Evolutionary conservation across 106 monocot genomes (phyloP).

Genomic region (Gastrodia elata): DNA sequence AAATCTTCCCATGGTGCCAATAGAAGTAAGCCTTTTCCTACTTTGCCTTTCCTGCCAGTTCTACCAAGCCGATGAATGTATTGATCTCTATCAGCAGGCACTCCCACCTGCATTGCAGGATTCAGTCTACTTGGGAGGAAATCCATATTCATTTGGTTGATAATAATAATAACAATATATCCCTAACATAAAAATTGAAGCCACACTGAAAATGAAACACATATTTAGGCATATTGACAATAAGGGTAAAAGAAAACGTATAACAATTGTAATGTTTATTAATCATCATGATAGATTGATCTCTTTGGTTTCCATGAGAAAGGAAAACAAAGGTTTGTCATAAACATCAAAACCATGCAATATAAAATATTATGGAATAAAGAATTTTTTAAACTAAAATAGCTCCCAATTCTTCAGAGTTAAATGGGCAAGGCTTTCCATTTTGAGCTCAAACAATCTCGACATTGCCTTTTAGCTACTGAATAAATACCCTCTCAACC

Average conservation of each 20-base stretch:
- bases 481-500: too few relatives aligned
- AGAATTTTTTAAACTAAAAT: too few relatives aligned
- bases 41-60: constrained; percentile 75
- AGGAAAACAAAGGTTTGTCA: neutral
- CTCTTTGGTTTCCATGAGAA: neutral
- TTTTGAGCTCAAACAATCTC: too few relatives aligned
- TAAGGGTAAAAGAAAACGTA: neutral
- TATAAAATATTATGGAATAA: neutral
- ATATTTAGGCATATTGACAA: neutral
- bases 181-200: neutral
- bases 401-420: too few relatives aligned
- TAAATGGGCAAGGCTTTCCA: too few relatives aligned
- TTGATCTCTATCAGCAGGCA: constrained; percentile 77
- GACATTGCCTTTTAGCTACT: too few relatives aligned
- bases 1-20: constrained; percentile 81
- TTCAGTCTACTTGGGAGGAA: constrained; percentile 1
- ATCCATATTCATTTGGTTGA: neutral
- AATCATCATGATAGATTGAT: neutral
- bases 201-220: neutral
- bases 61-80: constrained; percentile 85
- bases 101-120: constrained; percentile 42
- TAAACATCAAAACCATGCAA: neutral
- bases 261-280: neutral
- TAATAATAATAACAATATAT: too few relatives aligned
- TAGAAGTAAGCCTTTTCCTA: constrained; percentile 57